Evolutionary conservation across 768 basidiomycete genomes (phyloP).

Genomic region (Phaeotremella skinneri): DNA sequence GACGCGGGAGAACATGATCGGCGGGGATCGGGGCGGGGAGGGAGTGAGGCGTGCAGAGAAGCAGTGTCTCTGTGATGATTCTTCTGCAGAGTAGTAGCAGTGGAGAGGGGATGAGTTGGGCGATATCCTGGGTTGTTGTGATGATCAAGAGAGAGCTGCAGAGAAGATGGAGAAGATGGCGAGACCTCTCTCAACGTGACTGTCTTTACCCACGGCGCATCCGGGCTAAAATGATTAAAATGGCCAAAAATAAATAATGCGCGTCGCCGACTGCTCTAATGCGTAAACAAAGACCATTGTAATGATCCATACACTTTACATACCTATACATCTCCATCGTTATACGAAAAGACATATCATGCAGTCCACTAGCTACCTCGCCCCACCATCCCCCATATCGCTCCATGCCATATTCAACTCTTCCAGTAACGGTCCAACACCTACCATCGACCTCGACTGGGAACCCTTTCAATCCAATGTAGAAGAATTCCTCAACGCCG

Average conservation of each 20-base stretch:
- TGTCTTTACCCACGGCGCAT: too few relatives aligned
- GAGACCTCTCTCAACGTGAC: too few relatives aligned
- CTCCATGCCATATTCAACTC: constrained; percentile 28
- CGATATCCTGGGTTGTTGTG: too few relatives aligned
- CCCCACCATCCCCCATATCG: constrained; percentile 18
- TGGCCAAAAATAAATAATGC: too few relatives aligned
- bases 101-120: too few relatives aligned
- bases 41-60: background rate
- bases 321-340: background rate
- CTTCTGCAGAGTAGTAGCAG: too few relatives aligned
- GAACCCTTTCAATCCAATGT: constrained; percentile 42
- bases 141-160: too few relatives aligned
- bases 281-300: too few relatives aligned
- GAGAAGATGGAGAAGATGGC: too few relatives aligned
- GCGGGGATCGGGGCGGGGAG: background rate
- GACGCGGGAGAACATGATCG: constrained; percentile 49
- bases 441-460: constrained; percentile 40
- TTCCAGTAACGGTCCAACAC: constrained; percentile 9
- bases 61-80: background rate
- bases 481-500: constrained; percentile 41
- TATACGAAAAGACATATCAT: background rate
- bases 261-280: too few relatives aligned
- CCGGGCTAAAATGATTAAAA: too few relatives aligned
- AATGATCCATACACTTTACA: background rate
- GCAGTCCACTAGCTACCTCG: constrained; percentile 13